Conservation (phyloP, 108 stramenopile genomes). For the Pseudonitzschia multistriata region DNA sequence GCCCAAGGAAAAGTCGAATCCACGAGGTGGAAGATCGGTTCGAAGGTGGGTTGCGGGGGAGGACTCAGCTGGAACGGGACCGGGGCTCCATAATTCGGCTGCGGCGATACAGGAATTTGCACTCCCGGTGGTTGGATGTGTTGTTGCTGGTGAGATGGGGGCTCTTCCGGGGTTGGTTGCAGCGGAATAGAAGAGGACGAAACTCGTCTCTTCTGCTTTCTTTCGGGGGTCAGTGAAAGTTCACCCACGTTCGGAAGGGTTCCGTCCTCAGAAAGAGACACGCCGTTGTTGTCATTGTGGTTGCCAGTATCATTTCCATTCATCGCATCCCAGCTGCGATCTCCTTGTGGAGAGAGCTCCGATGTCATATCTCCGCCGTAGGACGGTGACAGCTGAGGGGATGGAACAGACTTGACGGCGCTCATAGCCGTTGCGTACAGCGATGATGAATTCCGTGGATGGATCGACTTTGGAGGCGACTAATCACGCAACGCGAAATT, state of each 20-base stretch:
- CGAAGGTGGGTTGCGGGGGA: neutral
- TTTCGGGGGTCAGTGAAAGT: too few relatives aligned
- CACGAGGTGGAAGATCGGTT: neutral
- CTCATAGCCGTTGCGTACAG: neutral
- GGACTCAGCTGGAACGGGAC: neutral
- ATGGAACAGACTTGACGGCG: neutral
- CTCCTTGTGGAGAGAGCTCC: neutral
- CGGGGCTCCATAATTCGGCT: too few relatives aligned
- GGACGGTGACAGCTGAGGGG: neutral
- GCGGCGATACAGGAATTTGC: too few relatives aligned
- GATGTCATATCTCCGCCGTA: neutral
- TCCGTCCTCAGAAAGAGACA: too few relatives aligned
- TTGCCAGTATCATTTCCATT: too few relatives aligned
- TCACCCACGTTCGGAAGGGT: too few relatives aligned
- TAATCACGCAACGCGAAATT: too few relatives aligned
- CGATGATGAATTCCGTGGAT: too few relatives aligned
- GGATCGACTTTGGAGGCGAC: too few relatives aligned
- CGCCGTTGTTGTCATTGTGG: too few relatives aligned
- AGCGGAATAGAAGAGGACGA: neutral
- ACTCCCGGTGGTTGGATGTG: neutral
- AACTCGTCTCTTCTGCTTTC: neutral
- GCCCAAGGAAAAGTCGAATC: conserved; percentile 45
- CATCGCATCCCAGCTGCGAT: too few relatives aligned
- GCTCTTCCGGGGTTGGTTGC: neutral
- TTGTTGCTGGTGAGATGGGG: neutral